phyloP scores from a whole-genome alignment of 768 basidiomycete genomes.

The Agaricus subrufescens region DNA sequence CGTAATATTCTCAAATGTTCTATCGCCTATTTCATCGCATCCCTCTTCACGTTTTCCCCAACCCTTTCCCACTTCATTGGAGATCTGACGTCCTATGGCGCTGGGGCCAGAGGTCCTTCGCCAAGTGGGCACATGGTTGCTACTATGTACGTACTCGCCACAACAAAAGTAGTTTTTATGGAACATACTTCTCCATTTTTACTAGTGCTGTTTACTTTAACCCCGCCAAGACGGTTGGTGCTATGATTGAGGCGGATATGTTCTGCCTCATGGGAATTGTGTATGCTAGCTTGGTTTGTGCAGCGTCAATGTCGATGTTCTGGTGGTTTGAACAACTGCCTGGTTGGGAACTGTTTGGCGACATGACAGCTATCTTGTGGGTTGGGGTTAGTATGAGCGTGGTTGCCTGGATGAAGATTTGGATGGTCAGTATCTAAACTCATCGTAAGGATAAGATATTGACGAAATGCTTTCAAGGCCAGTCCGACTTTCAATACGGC shows the following conservation, averaged over 20 bases:
- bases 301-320: conserved; percentile 73
- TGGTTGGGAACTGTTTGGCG: conserved; percentile 72
- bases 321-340: conserved; percentile 71
- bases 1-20: conserved; percentile 87
- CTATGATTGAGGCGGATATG: conserved; percentile 87
- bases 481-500: conserved; percentile 91
- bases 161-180: background rate
- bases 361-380: conserved; percentile 72
- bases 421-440: conserved; percentile 49
- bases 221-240: conserved; percentile 89
- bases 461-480: conserved; percentile 24
- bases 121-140: conserved; percentile 90
- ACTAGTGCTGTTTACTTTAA: conserved; percentile 81
- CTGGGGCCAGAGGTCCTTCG: conserved; percentile 51
- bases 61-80: conserved; percentile 66
- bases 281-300: conserved; percentile 68
- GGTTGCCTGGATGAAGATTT: conserved; percentile 88
- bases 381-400: conserved; percentile 78
- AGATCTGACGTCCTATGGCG: conserved; percentile 48
- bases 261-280: conserved; percentile 70
- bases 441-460: background rate
- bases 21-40: conserved; percentile 84
- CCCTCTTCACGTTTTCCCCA: conserved; percentile 89
- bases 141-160: conserved; percentile 61
- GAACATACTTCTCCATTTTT: background rate